Conservation (phyloP, 805 yeast species). For the Spathaspora passalidarum region DNA sequence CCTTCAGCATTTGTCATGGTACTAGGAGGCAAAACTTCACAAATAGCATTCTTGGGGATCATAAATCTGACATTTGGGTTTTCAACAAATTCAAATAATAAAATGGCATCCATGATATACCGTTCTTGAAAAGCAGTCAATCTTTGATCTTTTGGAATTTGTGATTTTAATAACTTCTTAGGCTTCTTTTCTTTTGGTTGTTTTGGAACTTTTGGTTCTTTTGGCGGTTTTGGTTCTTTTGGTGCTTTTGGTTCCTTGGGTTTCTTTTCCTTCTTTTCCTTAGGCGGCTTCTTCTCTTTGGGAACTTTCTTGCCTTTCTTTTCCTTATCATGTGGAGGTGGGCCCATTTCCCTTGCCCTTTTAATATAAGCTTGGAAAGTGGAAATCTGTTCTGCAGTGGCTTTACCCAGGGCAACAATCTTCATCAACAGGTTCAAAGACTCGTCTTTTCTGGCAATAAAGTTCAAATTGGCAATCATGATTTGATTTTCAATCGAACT, state of each 20-base stretch:
- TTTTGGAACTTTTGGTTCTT: constrained; percentile 10
- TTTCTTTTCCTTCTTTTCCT: constrained; percentile 11
- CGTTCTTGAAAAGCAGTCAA: constrained; percentile 76
- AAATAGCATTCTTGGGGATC: constrained; percentile 72
- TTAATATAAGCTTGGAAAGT: constrained; percentile 80
- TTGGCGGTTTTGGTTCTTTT: constrained; percentile 14
- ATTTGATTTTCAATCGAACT: constrained; percentile 65
- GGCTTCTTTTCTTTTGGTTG: constrained; percentile 15
- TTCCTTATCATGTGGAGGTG: constrained; percentile 31
- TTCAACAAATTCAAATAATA: constrained; percentile 84
- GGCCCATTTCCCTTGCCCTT: constrained; percentile 76
- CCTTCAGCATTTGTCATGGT: constrained; percentile 22
- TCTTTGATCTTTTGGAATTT: constrained; percentile 46
- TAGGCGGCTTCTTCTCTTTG: constrained; percentile 4
- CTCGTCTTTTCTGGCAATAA: constrained; percentile 73
- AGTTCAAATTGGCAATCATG: constrained; percentile 81
- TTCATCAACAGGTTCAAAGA: constrained; percentile 73
- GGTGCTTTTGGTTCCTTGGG: constrained; percentile 10
- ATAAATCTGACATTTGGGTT: constrained; percentile 69
- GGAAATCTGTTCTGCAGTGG: constrained; percentile 65
- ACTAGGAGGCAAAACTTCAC: constrained; percentile 48
- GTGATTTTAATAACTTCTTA: constrained; percentile 13
- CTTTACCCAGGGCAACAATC: constrained; percentile 80
- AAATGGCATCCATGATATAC: constrained; percentile 63
- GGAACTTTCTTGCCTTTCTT: constrained; percentile 9